Conservation (phyloP, 805 yeast species). For the Kuraishia molischiana region DNA sequence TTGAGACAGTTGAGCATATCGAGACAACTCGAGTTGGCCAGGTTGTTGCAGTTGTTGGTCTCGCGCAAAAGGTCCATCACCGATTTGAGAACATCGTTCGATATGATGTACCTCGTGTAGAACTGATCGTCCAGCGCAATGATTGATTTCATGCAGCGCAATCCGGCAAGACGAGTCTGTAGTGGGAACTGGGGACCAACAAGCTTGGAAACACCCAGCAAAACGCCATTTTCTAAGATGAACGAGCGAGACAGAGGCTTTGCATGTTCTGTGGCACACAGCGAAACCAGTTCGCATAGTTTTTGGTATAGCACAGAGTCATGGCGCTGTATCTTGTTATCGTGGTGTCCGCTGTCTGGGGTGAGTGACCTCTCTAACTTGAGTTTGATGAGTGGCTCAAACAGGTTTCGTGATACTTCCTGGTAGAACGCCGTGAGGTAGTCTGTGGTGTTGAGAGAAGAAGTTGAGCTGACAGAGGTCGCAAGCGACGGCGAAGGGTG, state of each 20-base stretch:
- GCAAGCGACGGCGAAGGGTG: constrained; percentile 32
- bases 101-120: constrained; percentile 47
- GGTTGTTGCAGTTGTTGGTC: constrained; percentile 41
- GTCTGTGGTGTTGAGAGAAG: constrained; percentile 1
- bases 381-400: constrained; percentile 14
- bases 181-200: constrained; percentile 30
- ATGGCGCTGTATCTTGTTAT: background rate
- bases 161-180: constrained; percentile 54
- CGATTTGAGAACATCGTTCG: constrained; percentile 38
- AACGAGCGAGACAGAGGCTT: constrained; percentile 47
- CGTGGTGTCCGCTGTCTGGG: constrained; percentile 1
- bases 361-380: background rate
- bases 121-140: constrained; percentile 53
- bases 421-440: constrained; percentile 55
- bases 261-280: constrained; percentile 61
- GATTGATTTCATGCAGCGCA: constrained; percentile 59
- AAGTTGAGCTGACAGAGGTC: constrained; percentile 1
- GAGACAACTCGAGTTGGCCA: constrained; percentile 67
- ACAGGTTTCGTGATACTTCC: constrained; percentile 23
- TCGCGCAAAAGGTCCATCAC: constrained; percentile 40
- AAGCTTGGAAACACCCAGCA: constrained; percentile 44
- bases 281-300: constrained; percentile 62
- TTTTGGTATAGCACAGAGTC: constrained; percentile 30
- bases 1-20: constrained; percentile 32
- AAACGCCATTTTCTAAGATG: constrained; percentile 46